These are phyloP conservation scores for Verticillium longisporum DNA, from an alignment of 2,329 filamentous ascomycete genomes.

Conservation along the genomic window DNA sequence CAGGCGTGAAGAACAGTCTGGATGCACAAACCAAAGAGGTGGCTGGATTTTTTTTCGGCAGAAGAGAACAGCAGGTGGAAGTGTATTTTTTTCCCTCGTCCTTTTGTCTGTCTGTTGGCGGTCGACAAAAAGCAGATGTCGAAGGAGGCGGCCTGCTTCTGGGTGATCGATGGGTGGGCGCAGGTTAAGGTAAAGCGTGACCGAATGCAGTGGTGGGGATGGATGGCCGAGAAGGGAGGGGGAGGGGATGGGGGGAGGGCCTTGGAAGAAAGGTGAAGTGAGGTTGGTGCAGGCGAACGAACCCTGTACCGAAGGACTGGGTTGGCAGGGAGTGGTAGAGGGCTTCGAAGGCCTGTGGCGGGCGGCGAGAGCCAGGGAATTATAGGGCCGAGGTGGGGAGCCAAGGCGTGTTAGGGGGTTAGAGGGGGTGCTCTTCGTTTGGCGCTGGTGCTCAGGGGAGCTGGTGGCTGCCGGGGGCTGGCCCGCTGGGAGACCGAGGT, in stretches of 20 bases:
- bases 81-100: no score
- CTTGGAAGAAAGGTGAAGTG: neutral
- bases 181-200: neutral
- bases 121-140: neutral
- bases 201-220: neutral
- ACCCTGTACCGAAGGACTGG: neutral
- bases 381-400: neutral
- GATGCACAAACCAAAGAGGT: slow-evolving; percentile 6
- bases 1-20: neutral
- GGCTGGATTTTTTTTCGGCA: neutral
- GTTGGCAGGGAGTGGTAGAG: neutral
- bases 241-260: neutral
- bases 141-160: neutral
- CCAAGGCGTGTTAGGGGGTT: neutral
- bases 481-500: neutral
- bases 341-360: neutral
- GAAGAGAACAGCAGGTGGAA: no score
- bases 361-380: neutral
- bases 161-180: neutral
- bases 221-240: neutral
- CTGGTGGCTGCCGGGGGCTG: neutral
- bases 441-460: neutral
- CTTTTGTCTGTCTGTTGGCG: neutral
- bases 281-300: neutral
- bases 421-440: neutral